These are phyloP conservation scores for Warburgia ugandensis DNA, from an alignment of 164 flowering plant genomes.

Conservation along the genomic window DNA sequence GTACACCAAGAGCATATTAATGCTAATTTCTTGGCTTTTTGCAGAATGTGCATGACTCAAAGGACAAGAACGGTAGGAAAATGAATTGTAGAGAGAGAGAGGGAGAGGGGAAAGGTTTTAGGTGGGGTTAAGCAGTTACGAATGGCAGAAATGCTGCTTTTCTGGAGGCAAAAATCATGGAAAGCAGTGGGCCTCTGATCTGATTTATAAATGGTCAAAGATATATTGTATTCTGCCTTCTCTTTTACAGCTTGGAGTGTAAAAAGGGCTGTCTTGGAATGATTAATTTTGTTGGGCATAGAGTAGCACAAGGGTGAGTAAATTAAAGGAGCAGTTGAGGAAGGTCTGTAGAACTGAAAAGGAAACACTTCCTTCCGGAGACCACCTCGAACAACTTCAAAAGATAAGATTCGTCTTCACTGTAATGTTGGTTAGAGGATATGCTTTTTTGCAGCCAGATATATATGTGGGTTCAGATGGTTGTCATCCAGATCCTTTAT, in stretches of 20 bases:
- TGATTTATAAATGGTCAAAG: not conserved
- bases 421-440: too few relatives aligned
- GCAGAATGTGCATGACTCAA: too few relatives aligned
- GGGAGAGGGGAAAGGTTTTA: conserved; percentile 1
- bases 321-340: not conserved
- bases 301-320: not conserved
- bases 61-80: not conserved
- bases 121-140: not conserved
- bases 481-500: too few relatives aligned
- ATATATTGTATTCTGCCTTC: not conserved
- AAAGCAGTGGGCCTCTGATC: not conserved
- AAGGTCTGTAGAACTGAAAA: too few relatives aligned
- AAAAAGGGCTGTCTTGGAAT: not conserved
- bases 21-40: not conserved
- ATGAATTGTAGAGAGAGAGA: not conserved
- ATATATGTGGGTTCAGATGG: too few relatives aligned
- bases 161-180: not conserved
- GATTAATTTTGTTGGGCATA: not conserved
- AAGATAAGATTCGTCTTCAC: too few relatives aligned
- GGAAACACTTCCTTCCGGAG: too few relatives aligned
- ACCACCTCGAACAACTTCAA: too few relatives aligned
- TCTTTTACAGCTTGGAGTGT: not conserved
- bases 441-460: too few relatives aligned
- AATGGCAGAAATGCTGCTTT: not conserved
- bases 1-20: not conserved